Base-by-base conservation (phyloP, 2,329 filamentous ascomycete species). In the Hypomyces perniciosus region DNA sequence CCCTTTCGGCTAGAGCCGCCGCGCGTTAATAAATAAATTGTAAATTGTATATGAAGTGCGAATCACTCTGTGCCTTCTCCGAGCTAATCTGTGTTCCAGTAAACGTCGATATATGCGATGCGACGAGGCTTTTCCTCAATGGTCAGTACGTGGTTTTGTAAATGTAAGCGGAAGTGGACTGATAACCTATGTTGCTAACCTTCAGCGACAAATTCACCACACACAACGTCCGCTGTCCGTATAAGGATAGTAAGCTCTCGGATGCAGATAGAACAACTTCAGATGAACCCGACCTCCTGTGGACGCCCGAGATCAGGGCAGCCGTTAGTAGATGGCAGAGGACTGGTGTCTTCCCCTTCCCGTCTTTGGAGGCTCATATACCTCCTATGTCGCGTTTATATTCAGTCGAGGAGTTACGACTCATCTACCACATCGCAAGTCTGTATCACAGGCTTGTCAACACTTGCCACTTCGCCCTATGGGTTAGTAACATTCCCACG, bases 91-190 rank as follows among this genome's bases (percentile, higher is more conserved):
- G 3, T 20, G 3, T 20, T 20, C 20, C 20, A 78, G 76, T 81
- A 99, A 99, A 74, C 86, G 88, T 68, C 84, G 93, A 67, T 93
- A 99, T 72, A 99, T 99, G 67, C 83, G 93, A 63, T 99, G 93
- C 73, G 93, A 99, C 66, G 93, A 99, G 71, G 95, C 84, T 60
- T 96, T 96, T 64, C 93, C 93, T 46, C 93, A 99, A 80, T 99
- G 92, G 90, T 95, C 77, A 62, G 79, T 69, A 43, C 28, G n/a
- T 45, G 10, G 13, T 44, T 12, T 13, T 8, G 35, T 35, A 12
- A 8, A 27, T 40, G 34, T 10, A 27, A 27, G 31, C 8, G 20
- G 20, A 20, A 20, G 20, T 20, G 3, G 3, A 20, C 20, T 20
- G 3, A 20, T 20, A 20, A 13, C 37, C 27, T 8, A 35, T 28